Conservation (phyloP, 176 grass and related monocot species). For the Stipa capillata region DNA sequence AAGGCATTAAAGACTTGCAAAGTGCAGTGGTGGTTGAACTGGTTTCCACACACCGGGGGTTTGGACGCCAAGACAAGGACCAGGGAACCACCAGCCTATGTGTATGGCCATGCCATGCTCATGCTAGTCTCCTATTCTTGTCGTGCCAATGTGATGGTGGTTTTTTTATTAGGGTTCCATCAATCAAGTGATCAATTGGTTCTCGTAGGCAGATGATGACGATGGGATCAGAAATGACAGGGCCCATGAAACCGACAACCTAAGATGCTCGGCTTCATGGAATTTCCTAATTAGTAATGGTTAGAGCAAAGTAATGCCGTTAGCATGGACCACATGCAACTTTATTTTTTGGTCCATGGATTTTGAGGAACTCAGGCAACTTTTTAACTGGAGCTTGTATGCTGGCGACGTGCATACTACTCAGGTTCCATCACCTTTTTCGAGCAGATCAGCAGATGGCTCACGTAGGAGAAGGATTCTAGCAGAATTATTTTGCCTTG, state of each 20-base stretch:
- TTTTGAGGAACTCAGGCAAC: neutral
- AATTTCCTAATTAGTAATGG: neutral
- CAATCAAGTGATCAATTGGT: neutral
- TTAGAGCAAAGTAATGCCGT: neutral
- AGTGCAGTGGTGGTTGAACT: constrained; percentile 8
- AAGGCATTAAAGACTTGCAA: neutral
- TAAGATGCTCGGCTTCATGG: neutral
- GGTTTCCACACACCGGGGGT: neutral
- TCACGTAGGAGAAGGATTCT: neutral
- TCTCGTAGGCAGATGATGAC: neutral
- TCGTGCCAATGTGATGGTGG: neutral
- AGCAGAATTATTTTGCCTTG: too few relatives aligned
- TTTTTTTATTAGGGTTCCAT: neutral
- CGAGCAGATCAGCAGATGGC: neutral
- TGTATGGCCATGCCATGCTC: neutral
- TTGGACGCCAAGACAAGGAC: neutral
- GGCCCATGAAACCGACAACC: neutral
- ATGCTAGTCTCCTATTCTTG: too few relatives aligned
- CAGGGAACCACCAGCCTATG: neutral
- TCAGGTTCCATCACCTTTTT: neutral
- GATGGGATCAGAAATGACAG: neutral
- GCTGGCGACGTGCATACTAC: neutral
- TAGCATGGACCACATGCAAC: neutral
- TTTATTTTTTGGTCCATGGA: neutral
- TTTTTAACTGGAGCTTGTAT: neutral